Evolutionary conservation across 2,329 filamentous ascomycete species (phyloP), one percentile per base, ranked within the genome.

Genomic region (Ophiostoma piceae): DNA sequence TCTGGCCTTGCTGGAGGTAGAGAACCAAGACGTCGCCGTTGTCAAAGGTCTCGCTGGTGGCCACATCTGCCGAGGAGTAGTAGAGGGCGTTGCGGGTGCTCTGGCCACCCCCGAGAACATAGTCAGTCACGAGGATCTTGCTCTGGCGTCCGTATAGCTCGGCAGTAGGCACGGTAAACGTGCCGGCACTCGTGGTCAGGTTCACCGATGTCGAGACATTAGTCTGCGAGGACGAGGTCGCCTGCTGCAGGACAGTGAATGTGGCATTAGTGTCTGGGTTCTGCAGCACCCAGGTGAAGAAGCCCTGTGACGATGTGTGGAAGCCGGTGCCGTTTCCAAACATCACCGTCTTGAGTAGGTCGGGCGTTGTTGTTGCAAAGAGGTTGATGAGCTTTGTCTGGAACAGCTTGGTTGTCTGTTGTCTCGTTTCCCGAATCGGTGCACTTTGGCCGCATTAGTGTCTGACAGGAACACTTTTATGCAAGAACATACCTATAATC

Each of bases 51-150:
- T 62, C 70, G 43, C 69, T 72, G 8, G 71, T 90, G 72, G 88
- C 87, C 32, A 92, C 84, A 74, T 92, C 89, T 0, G 87, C 88
- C 1, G 89, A 89, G 0, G 87, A 90, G 77, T 91, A 92, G 0
- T 90, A 76, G 19, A 92, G 75, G 1, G 60, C 67, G 29, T 64
- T 81, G 19, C 57, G 22, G 0, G 80, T 84, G 32, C 37, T 60
- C 0, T 4, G 32, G 19, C 62, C 3, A 11, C 66, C 78, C 0
- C 86, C 87, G 66, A 91, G 78, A 14, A 85, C 80, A 71, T 91
- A 92, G 73, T 92, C 87, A 0, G 84, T 87, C 3, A 91, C 84
- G 74, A 89, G 86, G 60, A 90, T 83, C 78, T 86, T 91, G 0
- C 88, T 89, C 75, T 92, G 89, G 29, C 89, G 81, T 0, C 89